Evolutionary conservation across 192 early-diverging fungal species (phyloP), one percentile per base, ranked within the genome.

Genomic region (Pilobolus umbonatus): DNA sequence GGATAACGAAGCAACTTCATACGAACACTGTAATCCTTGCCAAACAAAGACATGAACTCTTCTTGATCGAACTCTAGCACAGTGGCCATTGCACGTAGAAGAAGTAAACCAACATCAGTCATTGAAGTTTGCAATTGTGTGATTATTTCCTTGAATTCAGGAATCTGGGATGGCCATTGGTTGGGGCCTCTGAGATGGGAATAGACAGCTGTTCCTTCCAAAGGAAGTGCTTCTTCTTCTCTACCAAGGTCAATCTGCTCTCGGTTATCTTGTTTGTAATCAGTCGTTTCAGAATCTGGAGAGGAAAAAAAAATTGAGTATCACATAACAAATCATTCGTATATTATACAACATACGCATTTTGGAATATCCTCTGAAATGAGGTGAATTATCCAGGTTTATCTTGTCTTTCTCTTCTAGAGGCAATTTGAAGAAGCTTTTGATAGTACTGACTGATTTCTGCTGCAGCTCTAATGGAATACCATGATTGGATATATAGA

Each of bases 241-340:
- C 71, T 71, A 53, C 73, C 81, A 45, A 80, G 74, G 51, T 86
- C 80, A 29, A 82, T 71, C 45, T 83, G 79, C 52, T 86, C 84
- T 61, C 69, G 19, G 29, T 71, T 71, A 32, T 71, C 69, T 45
- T 71, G 69, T 29, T 65, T 71, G 22, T 50, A 71, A 30, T 71
- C 57, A 2, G 69, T 71, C 15, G 62, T 65, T 34, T 71, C 69
- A 3, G 56, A 57, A 36, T 62, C 63, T 65, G 60, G 32, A 31
- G n/a, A n/a, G n/a, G n/a, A n/a, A 1, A 12, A 5, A 42, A 42
- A 5, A 15, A 4, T 42, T 42, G 5, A 12, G 6, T 17, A 12
- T 17, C 12, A 35, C 21, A 45, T 24, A 25, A 19, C 38, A 46
- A 7, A 26, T 45, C 11, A 22, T 26, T 15, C 0, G 17, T 17